A percentile compares a stretch with the other conserved stretches of the same genome.
Evolutionary conservation across 23 red algal species (phyloP).

Genomic region (Gracilaria caudata): DNA sequence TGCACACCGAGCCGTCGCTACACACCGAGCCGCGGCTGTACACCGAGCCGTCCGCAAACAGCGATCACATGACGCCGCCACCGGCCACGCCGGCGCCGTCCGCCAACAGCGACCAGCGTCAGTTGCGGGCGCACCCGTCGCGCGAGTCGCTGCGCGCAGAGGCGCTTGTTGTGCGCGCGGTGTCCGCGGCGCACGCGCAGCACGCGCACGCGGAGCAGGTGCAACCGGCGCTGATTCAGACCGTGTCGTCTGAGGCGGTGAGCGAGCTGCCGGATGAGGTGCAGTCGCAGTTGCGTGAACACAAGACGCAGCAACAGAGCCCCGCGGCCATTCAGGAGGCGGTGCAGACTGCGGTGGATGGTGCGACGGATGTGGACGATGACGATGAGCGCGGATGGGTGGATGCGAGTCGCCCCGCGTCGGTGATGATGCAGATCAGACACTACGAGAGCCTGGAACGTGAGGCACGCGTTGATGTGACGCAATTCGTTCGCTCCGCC

Average conservation of each 20-base stretch:
- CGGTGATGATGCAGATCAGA: conserved; percentile 16
- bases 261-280: no score
- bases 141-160: no score
- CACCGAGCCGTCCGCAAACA: no score
- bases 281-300: no score
- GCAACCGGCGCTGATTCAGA: neutral
- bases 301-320: neutral
- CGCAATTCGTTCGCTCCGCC: neutral
- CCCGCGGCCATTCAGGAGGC: neutral
- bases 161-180: no score
- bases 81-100: neutral
- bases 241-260: neutral
- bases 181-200: no score
- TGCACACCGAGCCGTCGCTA: no score
- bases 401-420: neutral
- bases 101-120: neutral
- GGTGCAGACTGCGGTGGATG: neutral
- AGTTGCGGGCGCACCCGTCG: neutral
- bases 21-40: no score
- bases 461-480: conserved; percentile 5
- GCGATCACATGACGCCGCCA: neutral
- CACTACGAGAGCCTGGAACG: conserved; percentile 24
- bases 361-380: neutral
- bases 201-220: neutral
- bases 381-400: conserved; percentile 11